Evolutionary conservation across 2,329 filamentous ascomycete species (phyloP).

Genomic region (Clonostachys rhizophaga): DNA sequence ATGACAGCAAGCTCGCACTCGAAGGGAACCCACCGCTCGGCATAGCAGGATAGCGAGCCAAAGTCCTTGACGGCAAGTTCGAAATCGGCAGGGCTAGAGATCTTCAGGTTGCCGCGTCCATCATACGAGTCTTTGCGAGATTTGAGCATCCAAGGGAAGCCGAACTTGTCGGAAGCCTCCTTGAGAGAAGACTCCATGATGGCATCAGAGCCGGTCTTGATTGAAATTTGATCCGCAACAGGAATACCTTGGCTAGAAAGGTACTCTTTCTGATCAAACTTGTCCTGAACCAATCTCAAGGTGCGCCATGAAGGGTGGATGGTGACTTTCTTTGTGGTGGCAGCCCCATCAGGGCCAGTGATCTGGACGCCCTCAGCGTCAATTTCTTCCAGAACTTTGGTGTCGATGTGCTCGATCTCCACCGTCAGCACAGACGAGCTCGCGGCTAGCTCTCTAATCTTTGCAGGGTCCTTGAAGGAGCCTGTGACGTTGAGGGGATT

Average conservation of each 20-base stretch:
- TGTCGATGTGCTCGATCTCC: conserved; percentile 94
- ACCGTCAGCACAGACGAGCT: conserved; percentile 80
- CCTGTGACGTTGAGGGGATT: conserved; percentile 73
- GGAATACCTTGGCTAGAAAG: conserved; percentile 64
- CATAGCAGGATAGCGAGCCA: conserved; percentile 70
- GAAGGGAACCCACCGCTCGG: conserved; percentile 86
- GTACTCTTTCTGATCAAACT: conserved; percentile 84
- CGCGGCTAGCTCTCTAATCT: conserved; percentile 74
- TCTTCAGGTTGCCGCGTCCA: conserved; percentile 65
- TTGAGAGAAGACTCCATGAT: conserved; percentile 56
- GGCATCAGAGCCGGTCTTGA: conserved; percentile 43
- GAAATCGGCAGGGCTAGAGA: conserved; percentile 38
- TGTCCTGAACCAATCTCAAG: conserved; percentile 87
- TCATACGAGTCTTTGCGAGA: conserved; percentile 88
- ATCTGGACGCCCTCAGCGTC: conserved; percentile 58
- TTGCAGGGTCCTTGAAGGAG: conserved; percentile 79
- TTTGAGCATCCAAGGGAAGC: conserved; percentile 90
- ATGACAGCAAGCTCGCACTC: conserved; percentile 87
- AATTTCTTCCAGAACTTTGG: conserved; percentile 82
- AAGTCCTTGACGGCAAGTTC: conserved; percentile 66
- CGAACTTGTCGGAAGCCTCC: conserved; percentile 59
- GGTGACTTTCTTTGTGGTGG: conserved; percentile 44
- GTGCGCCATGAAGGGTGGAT: conserved; percentile 84
- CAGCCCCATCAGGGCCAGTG: conserved; percentile 14
- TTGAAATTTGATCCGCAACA: conserved; percentile 64